Evolutionary conservation across 768 basidiomycete species (phyloP), one percentile per base, ranked within the genome.

Genomic region (Brasilioporus rufonigricans): DNA sequence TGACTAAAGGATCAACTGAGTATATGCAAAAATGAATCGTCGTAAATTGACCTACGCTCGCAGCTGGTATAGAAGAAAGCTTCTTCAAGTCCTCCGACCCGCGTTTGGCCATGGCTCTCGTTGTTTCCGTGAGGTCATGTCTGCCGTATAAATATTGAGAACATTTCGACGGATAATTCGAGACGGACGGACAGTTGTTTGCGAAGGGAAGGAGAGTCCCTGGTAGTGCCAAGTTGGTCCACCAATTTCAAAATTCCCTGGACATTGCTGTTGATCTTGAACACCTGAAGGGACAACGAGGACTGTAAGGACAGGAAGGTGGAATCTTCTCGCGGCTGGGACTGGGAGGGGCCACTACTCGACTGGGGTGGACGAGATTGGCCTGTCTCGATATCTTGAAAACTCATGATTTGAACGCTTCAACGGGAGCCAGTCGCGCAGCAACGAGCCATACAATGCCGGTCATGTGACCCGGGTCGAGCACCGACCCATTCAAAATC

Each of bases 251-350:
- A 72, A 46, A 99, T 95, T 16, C 91, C 96, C 65, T 96, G 92
- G 3, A 98, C 93, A 73, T 99, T 99, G 55, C 91, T 84, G 65
- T 96, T 95, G 77, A 98, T 93, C 82, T 98, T 98, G 87, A 98
- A 98, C 54, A 96, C 92, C 70, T 98, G 95, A 7, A 98, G 79
- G 1, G 89, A 89, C 56, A 93, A 72, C 14, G 91, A 91, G 4
- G 82, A 84, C 66, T 93, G 93, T 16, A 95, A 75, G 31, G 76
- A 78, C 11, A 80, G 74, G 70, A 96, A 98, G 4, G 86, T 79
- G 8, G 83, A 79, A 71, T 94, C 92, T 66, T 90, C 85, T 39
- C 64, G 73, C 19, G 74, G 72, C 57, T 75, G 76, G 53, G 79
- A 72, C 58, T 74, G 76, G 55, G 78, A 71, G 1, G 59, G 49